Evolutionary conservation across 2,329 filamentous ascomycete species (phyloP).

Genomic region (Zalaria sp.): DNA sequence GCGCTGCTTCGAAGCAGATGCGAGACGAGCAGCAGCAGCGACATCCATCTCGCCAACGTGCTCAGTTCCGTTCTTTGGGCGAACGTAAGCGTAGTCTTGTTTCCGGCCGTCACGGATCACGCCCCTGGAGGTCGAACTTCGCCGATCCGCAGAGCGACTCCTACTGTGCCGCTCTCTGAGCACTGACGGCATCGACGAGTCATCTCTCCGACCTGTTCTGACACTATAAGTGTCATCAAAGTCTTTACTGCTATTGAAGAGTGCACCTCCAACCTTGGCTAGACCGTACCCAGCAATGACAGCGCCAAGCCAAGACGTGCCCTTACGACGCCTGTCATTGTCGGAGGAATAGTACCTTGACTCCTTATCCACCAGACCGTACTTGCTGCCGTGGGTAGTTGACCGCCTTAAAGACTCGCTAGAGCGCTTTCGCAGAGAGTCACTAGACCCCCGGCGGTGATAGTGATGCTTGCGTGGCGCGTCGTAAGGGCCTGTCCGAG

Average conservation of each 20-base stretch:
- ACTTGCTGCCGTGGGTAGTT: conserved; percentile 7
- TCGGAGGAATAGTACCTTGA: conserved; percentile 42
- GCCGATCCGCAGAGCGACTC: conserved; percentile 3
- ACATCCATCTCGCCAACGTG: not conserved
- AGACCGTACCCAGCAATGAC: conserved; percentile 41
- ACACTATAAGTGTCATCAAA: conserved; percentile 48
- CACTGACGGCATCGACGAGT: conserved; percentile 12
- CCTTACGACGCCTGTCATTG: conserved; percentile 32
- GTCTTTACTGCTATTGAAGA: conserved; percentile 37
- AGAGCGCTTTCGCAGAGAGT: conserved; percentile 19
- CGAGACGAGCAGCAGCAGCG: no score
- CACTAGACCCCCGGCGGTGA: conserved; percentile 29
- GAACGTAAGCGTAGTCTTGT: conserved; percentile 13
- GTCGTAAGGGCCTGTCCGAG: conserved; percentile 38
- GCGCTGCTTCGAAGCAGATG: not conserved
- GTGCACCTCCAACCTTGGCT: conserved; percentile 36
- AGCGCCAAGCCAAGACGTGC: conserved; percentile 31
- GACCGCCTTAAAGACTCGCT: conserved; percentile 16
- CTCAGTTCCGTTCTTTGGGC: conserved; percentile 14
- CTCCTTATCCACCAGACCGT: conserved; percentile 42
- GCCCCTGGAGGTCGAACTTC: conserved; percentile 14
- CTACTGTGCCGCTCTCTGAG: conserved; percentile 9
- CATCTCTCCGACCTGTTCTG: conserved; percentile 33
- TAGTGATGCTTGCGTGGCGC: conserved; percentile 49
- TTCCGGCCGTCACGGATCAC: conserved; percentile 7